A percentile compares a stretch with the other conserved stretches of the same genome.
These are phyloP conservation scores for Spergularia bocconei DNA, from an alignment of 148 eudicot genomes.

Conservation along the genomic window DNA sequence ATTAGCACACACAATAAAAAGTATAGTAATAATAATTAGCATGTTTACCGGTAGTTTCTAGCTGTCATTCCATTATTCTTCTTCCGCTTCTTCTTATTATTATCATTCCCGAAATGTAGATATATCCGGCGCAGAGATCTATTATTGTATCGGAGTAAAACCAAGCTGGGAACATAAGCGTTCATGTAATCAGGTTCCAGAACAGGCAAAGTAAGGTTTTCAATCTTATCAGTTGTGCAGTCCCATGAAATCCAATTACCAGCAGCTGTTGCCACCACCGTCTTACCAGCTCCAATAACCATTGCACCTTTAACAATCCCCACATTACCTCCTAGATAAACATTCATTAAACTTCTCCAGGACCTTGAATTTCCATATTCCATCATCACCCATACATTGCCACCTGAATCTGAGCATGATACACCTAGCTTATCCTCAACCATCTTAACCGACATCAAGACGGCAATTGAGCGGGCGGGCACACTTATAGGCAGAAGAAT, in stretches of 20 bases:
- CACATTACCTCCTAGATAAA: slow-evolving; percentile 20
- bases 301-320: slow-evolving; percentile 18
- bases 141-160: slow-evolving; percentile 17
- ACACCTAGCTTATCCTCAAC: slow-evolving; percentile 28
- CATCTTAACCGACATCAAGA: slow-evolving; percentile 14
- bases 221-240: slow-evolving; percentile 4
- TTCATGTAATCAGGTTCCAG: slow-evolving; percentile 17
- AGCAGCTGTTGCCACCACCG: slow-evolving; percentile 24
- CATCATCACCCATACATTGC: slow-evolving; percentile 27
- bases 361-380: slow-evolving; percentile 17
- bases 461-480: background rate
- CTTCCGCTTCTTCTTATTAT: slow-evolving; percentile 6
- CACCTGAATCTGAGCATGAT: slow-evolving; percentile 14
- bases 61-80: background rate
- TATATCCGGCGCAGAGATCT: background rate
- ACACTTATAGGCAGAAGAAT: slow-evolving; percentile 14
- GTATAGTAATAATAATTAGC: no score
- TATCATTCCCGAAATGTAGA: background rate
- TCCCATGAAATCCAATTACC: slow-evolving; percentile 28
- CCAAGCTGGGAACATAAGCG: slow-evolving; percentile 17
- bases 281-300: slow-evolving; percentile 12
- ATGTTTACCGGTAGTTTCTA: background rate
- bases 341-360: slow-evolving; percentile 21
- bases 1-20: no score
- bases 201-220: slow-evolving; percentile 19